A percentile compares a stretch with the other conserved stretches of the same genome.
Evolutionary conservation across 164 flowering plant genomes (phyloP).

Genomic region (Magnolia changhungtana): DNA sequence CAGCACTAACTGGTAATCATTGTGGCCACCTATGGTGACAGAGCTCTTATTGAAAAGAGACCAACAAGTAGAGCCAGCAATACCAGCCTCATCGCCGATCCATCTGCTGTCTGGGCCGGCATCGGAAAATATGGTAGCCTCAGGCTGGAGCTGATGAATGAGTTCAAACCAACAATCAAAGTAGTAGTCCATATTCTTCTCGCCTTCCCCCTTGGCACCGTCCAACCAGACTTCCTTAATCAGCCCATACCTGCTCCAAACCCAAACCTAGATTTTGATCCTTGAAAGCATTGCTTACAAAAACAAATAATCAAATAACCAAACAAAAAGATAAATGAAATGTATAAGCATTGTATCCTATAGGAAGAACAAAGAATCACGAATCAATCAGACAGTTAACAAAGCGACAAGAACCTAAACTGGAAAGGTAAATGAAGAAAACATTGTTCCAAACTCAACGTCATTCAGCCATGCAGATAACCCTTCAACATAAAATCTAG

Average conservation of each 20-base stretch:
- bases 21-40: slow-evolving; percentile 69
- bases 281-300: neutral
- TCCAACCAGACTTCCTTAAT: slow-evolving; percentile 82
- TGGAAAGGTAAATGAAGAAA: neutral
- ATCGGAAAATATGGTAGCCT: slow-evolving; percentile 86
- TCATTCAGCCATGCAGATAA: no score
- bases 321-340: neutral
- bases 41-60: slow-evolving; percentile 71
- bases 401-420: neutral
- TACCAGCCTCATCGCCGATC: slow-evolving; percentile 90
- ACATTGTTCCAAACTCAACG: no score
- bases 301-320: no score
- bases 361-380: neutral
- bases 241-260: slow-evolving; percentile 70
- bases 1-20: slow-evolving; percentile 54
- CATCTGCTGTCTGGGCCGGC: slow-evolving; percentile 94
- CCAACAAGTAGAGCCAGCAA: slow-evolving; percentile 86
- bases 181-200: slow-evolving; percentile 85
- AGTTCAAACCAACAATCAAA: slow-evolving; percentile 83
- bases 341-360: neutral
- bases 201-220: slow-evolving; percentile 92
- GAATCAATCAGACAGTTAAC: no score
- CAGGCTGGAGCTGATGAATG: slow-evolving; percentile 87
- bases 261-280: neutral
- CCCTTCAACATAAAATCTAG: no score